These are phyloP conservation scores for Claviceps pazoutovae DNA, from an alignment of 2,329 filamentous ascomycete species.

Conservation along the genomic window DNA sequence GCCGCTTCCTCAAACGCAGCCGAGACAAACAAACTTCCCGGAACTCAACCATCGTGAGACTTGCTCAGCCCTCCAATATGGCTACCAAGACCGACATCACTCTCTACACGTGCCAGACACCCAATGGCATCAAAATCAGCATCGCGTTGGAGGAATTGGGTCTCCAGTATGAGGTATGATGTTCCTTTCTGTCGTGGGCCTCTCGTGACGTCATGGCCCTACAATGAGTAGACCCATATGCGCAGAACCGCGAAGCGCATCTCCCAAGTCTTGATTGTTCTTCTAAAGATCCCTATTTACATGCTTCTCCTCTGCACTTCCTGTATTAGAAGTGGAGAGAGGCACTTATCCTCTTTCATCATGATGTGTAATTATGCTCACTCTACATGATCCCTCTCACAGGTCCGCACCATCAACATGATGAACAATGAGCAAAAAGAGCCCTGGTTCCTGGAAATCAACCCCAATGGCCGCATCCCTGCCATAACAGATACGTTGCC, in stretches of 20 bases:
- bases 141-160: conserved; percentile 78
- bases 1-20: too few species aligned
- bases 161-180: conserved; percentile 56
- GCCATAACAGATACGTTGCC: conserved; percentile 68
- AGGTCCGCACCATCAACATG: conserved; percentile 53
- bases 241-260: too few species aligned
- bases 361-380: not conserved
- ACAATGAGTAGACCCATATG: too few species aligned
- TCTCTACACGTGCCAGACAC: conserved; percentile 70
- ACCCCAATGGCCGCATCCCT: conserved; percentile 85
- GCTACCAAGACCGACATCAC: conserved; percentile 46
- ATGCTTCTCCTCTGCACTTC: too few species aligned
- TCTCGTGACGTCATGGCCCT: too few species aligned
- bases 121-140: conserved; percentile 82
- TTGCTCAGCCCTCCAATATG: not conserved
- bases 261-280: not conserved
- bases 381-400: not conserved
- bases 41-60: too few species aligned
- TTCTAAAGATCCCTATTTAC: not conserved
- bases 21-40: too few species aligned
- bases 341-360: too few species aligned
- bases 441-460: conserved; percentile 80
- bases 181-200: not conserved
- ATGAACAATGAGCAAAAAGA: conserved; percentile 67
- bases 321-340: too few species aligned